phyloP scores from a whole-genome alignment of 306 rosid genomes.

The Dalbergia oliveri region DNA sequence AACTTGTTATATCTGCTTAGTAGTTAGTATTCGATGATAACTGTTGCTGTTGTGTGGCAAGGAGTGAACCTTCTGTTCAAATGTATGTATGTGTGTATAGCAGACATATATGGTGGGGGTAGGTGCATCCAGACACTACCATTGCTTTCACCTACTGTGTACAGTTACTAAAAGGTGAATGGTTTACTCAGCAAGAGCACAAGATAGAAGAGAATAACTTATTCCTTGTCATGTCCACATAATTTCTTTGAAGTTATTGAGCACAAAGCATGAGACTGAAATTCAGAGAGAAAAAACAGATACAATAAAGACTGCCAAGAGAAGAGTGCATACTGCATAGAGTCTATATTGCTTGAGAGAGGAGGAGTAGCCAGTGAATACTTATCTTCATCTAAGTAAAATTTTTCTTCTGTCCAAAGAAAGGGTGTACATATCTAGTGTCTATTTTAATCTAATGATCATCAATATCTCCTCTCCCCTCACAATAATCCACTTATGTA shows the following conservation, averaged over 20 bases:
- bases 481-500: neutral
- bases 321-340: neutral
- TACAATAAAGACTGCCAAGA: neutral
- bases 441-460: constrained; percentile 11
- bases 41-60: neutral
- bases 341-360: neutral
- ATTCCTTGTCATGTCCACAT: constrained; percentile 16
- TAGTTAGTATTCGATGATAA: neutral
- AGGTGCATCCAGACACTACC: neutral
- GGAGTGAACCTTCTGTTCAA: neutral
- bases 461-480: neutral
- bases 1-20: neutral
- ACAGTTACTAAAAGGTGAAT: neutral
- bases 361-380: neutral
- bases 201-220: neutral
- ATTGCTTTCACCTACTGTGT: neutral
- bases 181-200: neutral
- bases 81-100: neutral
- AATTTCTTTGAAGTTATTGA: constrained; percentile 18
- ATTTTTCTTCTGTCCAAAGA: too few species aligned
- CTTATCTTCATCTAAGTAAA: too few species aligned
- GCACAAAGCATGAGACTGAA: neutral
- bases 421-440: neutral
- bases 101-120: neutral
- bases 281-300: neutral